These are phyloP conservation scores for Coemansia erecta DNA, from an alignment of 192 early-diverging fungal species.

Conservation along the genomic window DNA sequence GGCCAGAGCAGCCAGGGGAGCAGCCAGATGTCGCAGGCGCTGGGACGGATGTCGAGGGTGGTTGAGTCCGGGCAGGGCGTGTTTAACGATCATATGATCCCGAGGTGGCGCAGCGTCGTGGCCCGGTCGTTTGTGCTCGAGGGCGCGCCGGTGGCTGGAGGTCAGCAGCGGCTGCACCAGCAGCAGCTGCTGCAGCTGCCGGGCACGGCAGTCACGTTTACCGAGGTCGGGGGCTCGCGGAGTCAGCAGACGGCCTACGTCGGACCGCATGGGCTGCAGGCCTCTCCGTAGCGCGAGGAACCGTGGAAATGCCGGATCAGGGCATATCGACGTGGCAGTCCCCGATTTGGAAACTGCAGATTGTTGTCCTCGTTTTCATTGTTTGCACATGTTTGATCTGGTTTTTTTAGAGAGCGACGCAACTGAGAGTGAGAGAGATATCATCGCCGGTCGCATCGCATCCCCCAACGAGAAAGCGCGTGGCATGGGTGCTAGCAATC, in stretches of 20 bases:
- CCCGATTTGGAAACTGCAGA: too few species aligned
- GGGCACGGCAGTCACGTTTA: constrained; percentile 13
- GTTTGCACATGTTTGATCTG: too few species aligned
- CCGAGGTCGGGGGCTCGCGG: neutral
- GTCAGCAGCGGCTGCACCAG: neutral
- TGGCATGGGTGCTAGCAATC: too few species aligned
- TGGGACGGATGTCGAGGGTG: constrained; percentile 1
- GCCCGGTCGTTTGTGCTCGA: constrained; percentile 33
- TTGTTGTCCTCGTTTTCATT: too few species aligned
- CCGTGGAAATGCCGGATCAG: too few species aligned
- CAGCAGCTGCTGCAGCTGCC: neutral
- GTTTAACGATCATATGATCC: constrained; percentile 45
- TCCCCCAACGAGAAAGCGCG: neutral
- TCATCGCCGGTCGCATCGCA: neutral
- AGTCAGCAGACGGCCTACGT: neutral
- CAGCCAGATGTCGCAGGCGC: neutral
- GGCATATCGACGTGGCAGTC: too few species aligned
- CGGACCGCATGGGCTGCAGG: neutral
- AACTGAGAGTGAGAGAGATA: too few species aligned
- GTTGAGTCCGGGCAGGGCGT: constrained; percentile 3
- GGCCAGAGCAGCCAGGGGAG: constrained; percentile 3
- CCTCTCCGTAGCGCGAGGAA: too few species aligned
- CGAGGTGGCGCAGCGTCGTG: constrained; percentile 31
- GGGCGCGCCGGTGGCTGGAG: neutral
- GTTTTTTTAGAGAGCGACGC: too few species aligned